Evolutionary conservation across 1,284 basidiomycete species (phyloP), one percentile per base, ranked within the genome.

Genomic region (Marasmius sp.): DNA sequence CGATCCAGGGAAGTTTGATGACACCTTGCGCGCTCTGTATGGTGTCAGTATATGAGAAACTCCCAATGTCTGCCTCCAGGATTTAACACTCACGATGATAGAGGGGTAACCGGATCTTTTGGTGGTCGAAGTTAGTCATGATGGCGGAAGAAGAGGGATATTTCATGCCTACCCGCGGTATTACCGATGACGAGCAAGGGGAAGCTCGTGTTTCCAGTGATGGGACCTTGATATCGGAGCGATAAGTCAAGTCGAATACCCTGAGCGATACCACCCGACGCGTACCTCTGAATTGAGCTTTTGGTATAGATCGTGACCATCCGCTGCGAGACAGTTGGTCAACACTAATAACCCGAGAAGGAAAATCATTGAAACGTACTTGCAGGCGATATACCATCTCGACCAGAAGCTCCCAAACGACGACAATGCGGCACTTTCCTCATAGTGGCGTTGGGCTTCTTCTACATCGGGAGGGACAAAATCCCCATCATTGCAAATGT

Each of bases 401-500:
- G 56, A 47, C 66, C 64, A 68, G 8, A 66, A 7, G 34, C 60
- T 58, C 2, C 62, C 66, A 47, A 60, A 70, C 1, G 47, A 38
- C 14, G 63, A 67, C 0, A 52, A 39, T 38, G 57, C 22, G 10
- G 59, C 43, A 51, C 62, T 22, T 9, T 59, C 41, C 2, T 53
- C 37, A 58, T 67, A 65, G 39, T 65, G 61, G 16, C 43, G 41
- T 22, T 57, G 11, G 0, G 48, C 18, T 11, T 61, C 63, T 20
- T 66, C 65, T 33, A 62, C 60, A 6, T 38, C 43, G 5, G 34
- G 6, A 1, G 60, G 48, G 10, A 67, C 61, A 2, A 48, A 56
- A 20, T 41, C 57, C 8, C 59, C 66, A 41, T 70, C 68, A 27
- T 67, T 68, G 43, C 68, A 70, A 0, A 49, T 3, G 5, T 27